Evolutionary conservation across 495 filamentous ascomycete genomes (phyloP).

Genomic region (Lophium mytilinum): DNA sequence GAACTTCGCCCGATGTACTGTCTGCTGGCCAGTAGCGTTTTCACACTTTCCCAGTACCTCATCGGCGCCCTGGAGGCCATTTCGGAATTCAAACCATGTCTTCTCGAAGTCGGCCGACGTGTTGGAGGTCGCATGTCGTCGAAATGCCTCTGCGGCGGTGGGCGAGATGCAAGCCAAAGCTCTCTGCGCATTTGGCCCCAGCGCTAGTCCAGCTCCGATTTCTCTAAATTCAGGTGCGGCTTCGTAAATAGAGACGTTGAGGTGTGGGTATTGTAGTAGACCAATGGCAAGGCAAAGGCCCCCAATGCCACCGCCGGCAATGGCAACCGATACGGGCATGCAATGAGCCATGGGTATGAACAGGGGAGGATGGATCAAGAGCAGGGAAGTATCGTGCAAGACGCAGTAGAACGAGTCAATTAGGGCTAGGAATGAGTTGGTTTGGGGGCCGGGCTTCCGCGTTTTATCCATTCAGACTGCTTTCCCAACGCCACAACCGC

Average conservation of each 20-base stretch:
- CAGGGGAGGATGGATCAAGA: neutral
- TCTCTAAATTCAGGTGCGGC: conserved; percentile 41
- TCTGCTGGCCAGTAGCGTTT: conserved; percentile 4
- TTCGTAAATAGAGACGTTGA: conserved; percentile 49
- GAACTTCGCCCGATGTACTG: conserved; percentile 41
- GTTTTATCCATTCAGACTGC: no score
- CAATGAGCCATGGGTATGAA: neutral
- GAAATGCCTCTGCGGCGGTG: conserved; percentile 14
- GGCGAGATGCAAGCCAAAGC: conserved; percentile 22
- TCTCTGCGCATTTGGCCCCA: conserved; percentile 21
- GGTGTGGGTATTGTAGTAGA: conserved; percentile 14
- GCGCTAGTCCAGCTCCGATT: conserved; percentile 23
- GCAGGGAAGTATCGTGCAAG: neutral
- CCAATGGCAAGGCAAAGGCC: conserved; percentile 26
- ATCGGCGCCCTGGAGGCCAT: conserved; percentile 15
- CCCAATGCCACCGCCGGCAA: conserved; percentile 29
- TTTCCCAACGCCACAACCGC: no score
- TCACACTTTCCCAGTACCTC: neutral
- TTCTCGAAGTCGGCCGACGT: conserved; percentile 24
- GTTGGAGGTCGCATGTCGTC: conserved; percentile 33
- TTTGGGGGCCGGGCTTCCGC: no score
- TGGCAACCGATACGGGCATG: conserved; percentile 15
- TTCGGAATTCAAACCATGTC: conserved; percentile 10
- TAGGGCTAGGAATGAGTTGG: no score
- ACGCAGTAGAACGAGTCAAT: neutral